These are phyloP conservation scores for Lodderomyces margitis DNA, from an alignment of 1,139 yeast genomes.

Conservation along the genomic window DNA sequence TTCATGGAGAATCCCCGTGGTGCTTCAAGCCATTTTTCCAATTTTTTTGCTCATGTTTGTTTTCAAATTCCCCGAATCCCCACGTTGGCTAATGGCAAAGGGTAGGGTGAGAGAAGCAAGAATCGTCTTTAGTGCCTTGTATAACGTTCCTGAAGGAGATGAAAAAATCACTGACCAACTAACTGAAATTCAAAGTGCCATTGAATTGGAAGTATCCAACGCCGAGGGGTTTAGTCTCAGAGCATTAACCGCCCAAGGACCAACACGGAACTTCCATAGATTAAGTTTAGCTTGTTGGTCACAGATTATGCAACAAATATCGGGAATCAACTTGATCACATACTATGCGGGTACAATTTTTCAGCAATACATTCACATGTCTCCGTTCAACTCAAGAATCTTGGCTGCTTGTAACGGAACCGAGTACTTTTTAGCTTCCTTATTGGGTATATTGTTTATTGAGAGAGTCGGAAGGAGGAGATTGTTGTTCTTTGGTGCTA, in stretches of 20 bases:
- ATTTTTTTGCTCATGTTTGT: conserved; percentile 26
- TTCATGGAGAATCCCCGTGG: conserved; percentile 49
- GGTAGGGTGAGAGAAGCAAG: conserved; percentile 49
- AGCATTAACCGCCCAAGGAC: conserved; percentile 36
- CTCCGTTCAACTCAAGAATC: conserved; percentile 34
- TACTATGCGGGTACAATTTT: conserved; percentile 47
- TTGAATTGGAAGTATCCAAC: conserved; percentile 24
- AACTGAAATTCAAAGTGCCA: conserved; percentile 29
- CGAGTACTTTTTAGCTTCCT: conserved; percentile 41
- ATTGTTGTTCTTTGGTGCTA: conserved; percentile 51
- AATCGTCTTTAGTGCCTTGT: conserved; percentile 44
- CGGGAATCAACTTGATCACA: conserved; percentile 24
- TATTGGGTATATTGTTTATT: conserved; percentile 43
- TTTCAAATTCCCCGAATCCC: conserved; percentile 48
- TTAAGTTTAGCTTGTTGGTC: conserved; percentile 46
- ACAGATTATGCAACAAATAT: conserved; percentile 45
- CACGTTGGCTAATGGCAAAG: conserved; percentile 45
- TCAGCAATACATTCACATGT: conserved; percentile 41
- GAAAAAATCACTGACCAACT: conserved; percentile 28
- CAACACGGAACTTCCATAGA: conserved; percentile 47
- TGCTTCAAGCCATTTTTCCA: conserved; percentile 43
- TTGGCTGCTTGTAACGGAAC: conserved; percentile 39
- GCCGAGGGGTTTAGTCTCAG: conserved; percentile 25
- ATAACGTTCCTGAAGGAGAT: conserved; percentile 30
- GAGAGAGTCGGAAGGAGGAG: conserved; percentile 56